phyloP scores from a whole-genome alignment of 2,329 filamentous ascomycete species.

The Xylariomycetidae sp. region DNA sequence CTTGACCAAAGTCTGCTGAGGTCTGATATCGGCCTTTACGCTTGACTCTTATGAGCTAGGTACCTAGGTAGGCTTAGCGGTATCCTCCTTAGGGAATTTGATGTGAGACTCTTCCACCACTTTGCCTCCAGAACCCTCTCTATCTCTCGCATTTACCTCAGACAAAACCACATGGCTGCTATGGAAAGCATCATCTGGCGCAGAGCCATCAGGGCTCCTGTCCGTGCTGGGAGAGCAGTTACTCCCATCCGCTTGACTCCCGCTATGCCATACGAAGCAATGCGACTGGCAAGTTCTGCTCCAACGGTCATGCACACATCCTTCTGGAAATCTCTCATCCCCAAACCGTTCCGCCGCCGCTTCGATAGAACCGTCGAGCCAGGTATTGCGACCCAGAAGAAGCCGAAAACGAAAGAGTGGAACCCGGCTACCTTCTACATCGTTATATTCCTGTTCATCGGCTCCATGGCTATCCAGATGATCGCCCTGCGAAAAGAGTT shows the following conservation, averaged over 20 bases:
- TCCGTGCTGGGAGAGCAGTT: too few species aligned
- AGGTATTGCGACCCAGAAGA: slow-evolving; percentile 23
- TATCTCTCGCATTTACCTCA: too few species aligned
- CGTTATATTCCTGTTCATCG: slow-evolving; percentile 77
- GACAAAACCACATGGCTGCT: too few species aligned
- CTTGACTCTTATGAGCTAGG: too few species aligned
- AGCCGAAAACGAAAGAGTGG: slow-evolving; percentile 56
- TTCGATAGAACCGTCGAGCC: slow-evolving; percentile 28
- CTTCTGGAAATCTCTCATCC: slow-evolving; percentile 66
- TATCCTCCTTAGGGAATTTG: too few species aligned
- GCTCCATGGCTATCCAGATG: slow-evolving; percentile 93
- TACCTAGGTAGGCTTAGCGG: too few species aligned
- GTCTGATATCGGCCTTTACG: too few species aligned
- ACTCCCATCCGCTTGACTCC: slow-evolving; percentile 3
- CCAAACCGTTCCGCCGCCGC: slow-evolving; percentile 55
- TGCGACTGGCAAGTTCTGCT: slow-evolving; percentile 30
- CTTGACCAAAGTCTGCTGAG: too few species aligned
- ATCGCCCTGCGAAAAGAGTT: slow-evolving; percentile 74
- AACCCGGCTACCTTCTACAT: slow-evolving; percentile 82
- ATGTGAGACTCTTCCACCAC: too few species aligned
- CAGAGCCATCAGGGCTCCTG: slow-evolving; percentile 10
- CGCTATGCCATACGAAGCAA: slow-evolving; percentile 6
- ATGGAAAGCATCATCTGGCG: slow-evolving; percentile 15
- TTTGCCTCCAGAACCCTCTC: too few species aligned
- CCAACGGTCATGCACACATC: slow-evolving; percentile 50